Evolutionary conservation across 352 stramenopile genomes (phyloP), one percentile per base, ranked within the genome.

Genomic region (Plasmopara viticola): DNA sequence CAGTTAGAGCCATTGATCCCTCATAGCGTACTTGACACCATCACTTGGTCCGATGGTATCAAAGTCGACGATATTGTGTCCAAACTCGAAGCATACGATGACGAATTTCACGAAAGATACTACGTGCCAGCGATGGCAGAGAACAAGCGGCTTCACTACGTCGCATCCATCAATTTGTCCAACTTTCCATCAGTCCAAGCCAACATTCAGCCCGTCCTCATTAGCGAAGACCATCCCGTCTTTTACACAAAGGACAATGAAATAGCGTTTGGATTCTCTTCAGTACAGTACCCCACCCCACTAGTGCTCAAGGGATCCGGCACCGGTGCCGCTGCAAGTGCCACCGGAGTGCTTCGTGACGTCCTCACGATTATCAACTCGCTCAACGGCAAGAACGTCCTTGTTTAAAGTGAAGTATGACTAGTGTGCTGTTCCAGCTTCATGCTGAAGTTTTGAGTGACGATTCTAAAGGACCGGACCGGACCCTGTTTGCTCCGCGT

Each of bases 301-400:
- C 53, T 90, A 34, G 72, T 88, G 38, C 73, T 90, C 29, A 88
- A 87, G 44, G 81, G 76, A 18, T 74, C 73, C 5, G 81, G 81
- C 35, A 78, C 78, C 4, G 81, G 81, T 46, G 76, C 73, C 4
- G 53, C 51, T 17, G 78, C 76, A 44, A 85, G 72, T 34, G 81
- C 78, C 40, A 90, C 77, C 29, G 81, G 81, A 9, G 78, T 88
- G 29, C 65, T 92, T 12, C 74, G 81, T 33, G 81, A 92, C 39
- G 68, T 90, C 14, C 65, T 89, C 50, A 88, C 74, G 10, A 89
- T 91, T 51, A 56, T 86, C 44, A 77, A 79, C 59, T 76, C 68
- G 40, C 62, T 92, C 7, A 72, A 86, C 31, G 75, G 78, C 48
- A 82, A 76, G 45, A 70, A 74, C 34, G 38, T 72, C 20, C 59